phyloP scores from a whole-genome alignment of 768 basidiomycete species.

The Tulasnella sp. region DNA sequence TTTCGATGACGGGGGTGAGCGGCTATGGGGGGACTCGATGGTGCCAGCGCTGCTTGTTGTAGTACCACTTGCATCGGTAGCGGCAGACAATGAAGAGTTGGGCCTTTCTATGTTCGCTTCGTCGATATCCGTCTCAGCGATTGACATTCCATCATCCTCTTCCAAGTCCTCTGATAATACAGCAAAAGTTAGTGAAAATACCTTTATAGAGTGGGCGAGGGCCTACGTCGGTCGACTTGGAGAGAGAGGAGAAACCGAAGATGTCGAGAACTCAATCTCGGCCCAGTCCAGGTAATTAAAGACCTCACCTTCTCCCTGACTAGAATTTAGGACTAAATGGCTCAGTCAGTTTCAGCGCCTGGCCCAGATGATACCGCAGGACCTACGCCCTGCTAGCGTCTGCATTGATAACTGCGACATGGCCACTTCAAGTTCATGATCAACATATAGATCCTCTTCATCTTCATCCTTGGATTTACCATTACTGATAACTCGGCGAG shows the following conservation, averaged over 20 bases:
- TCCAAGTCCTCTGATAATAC: background rate
- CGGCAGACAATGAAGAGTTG: background rate
- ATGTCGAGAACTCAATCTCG: background rate
- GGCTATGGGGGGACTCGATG: background rate
- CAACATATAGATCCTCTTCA: background rate
- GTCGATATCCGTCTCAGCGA: background rate
- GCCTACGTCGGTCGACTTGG: background rate
- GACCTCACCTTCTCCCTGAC: background rate
- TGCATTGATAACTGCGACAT: background rate
- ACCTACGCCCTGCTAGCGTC: background rate
- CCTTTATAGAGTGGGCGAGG: background rate
- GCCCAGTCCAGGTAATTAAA: background rate
- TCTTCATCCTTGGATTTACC: background rate
- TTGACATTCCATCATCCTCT: background rate
- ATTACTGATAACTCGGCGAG: background rate
- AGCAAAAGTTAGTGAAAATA: background rate
- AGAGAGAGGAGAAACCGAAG: background rate
- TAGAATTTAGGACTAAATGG: background rate
- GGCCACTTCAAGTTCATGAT: background rate
- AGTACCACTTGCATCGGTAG: background rate
- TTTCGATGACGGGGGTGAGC: background rate
- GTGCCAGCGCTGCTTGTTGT: background rate
- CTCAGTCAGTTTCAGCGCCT: background rate
- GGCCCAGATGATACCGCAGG: background rate
- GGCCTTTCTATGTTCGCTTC: background rate